These are phyloP conservation scores for Botryotinia calthae DNA, from an alignment of 2,329 filamentous ascomycete genomes.

Conservation along the genomic window DNA sequence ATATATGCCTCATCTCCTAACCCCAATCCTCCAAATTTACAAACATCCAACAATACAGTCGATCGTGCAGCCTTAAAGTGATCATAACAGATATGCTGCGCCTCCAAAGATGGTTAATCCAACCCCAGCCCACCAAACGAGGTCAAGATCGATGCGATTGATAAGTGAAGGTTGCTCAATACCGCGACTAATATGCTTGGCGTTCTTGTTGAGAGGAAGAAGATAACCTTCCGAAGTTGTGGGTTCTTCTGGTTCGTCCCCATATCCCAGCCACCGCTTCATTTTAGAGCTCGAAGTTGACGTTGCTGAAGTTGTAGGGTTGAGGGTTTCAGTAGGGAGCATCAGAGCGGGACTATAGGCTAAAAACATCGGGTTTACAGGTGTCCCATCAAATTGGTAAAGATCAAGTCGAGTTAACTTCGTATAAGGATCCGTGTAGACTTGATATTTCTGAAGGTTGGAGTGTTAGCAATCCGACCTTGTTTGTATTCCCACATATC, in stretches of 20 bases:
- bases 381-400: slow-evolving; percentile 60
- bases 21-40: slow-evolving; percentile 24
- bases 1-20: slow-evolving; percentile 26
- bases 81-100: slow-evolving; percentile 38
- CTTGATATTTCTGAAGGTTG: slow-evolving; percentile 38
- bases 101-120: slow-evolving; percentile 39
- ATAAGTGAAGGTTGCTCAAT: slow-evolving; percentile 25
- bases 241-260: slow-evolving; percentile 36
- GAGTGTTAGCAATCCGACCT: not conserved
- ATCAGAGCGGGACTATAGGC: slow-evolving; percentile 62
- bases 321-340: slow-evolving; percentile 66
- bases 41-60: slow-evolving; percentile 20
- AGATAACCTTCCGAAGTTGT: slow-evolving; percentile 38
- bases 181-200: slow-evolving; percentile 35
- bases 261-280: slow-evolving; percentile 35
- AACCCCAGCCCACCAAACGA: slow-evolving; percentile 39
- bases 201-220: slow-evolving; percentile 37
- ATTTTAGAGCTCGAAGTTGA: slow-evolving; percentile 41
- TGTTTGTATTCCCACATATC: not conserved
- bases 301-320: slow-evolving; percentile 47
- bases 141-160: slow-evolving; percentile 33
- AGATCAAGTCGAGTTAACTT: slow-evolving; percentile 62
- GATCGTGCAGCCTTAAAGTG: not conserved
- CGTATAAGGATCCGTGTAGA: slow-evolving; percentile 57
- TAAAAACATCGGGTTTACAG: slow-evolving; percentile 66